Evolutionary conservation across 1,139 yeast genomes (phyloP), one percentile per base, ranked within the genome.

Genomic region (Suhomyces anneliseae): DNA sequence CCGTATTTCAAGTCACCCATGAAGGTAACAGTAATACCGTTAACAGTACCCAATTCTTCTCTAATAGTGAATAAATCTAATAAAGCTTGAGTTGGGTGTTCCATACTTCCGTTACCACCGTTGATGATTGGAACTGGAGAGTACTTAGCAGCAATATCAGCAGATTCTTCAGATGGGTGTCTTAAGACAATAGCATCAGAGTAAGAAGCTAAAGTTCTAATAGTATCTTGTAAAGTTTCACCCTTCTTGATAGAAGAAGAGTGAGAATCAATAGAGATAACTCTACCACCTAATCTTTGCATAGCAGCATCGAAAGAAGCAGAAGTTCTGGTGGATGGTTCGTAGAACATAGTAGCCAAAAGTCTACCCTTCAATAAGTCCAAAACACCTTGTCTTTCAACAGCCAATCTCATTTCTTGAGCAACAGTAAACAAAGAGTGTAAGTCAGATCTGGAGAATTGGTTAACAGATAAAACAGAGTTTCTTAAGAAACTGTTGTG

Each of bases 211-310:
- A 95, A 78, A 12, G 97, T 84, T 71, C 99, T 84, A 57, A 95
- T 82, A 41, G 99, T 93, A 66, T 95, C 99, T 74, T 93, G 98
- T 62, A 95, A 79, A 43, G 98, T 88, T 78, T 95, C 99, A 56
- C 99, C 99, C 79, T 95, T 95, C 76, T 90, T 89, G 45, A 92
- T 96, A 27, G 97, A 90, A 19, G 98, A 90, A 39, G 93, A 79
- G 51, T 81, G 82, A 50, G 95, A 87, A 55, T 89, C 79, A 55
- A 95, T 87, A 45, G 95, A 82, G 58, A 95, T 88, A 57, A 92
- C 97, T 69, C 96, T 85, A 66, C 99, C 99, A 68, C 99, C 99
- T 61, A 95, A 80, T 76, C 99, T 87, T 78, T 95, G 98, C 99
- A 95, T 95, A 52, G 99, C 99, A 59, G 97, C 97, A 69, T 95